Evolutionary conservation across 2,329 filamentous ascomycete species (phyloP).

Genomic region (Fonsecaea pedrosoi): DNA sequence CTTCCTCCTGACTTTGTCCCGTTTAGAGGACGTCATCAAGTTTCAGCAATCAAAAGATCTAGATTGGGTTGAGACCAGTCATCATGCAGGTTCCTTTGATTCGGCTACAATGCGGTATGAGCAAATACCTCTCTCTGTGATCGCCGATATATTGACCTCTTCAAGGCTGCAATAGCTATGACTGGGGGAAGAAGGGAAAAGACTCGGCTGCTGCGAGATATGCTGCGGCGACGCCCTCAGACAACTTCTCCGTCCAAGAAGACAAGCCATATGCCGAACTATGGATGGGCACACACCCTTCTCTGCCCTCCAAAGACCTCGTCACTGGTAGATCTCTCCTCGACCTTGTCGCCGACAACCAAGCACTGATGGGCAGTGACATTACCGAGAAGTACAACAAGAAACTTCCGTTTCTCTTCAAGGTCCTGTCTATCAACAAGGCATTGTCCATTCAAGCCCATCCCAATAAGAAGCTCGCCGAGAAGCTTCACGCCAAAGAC

Average conservation of each 20-base stretch:
- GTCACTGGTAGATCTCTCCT: slow-evolving; percentile 82
- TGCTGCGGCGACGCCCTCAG: slow-evolving; percentile 80
- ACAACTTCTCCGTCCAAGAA: slow-evolving; percentile 76
- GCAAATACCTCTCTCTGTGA: neutral
- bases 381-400: slow-evolving; percentile 76
- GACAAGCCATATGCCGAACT: slow-evolving; percentile 97
- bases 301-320: slow-evolving; percentile 90
- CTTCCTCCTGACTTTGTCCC: neutral
- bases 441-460: slow-evolving; percentile 97
- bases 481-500: slow-evolving; percentile 82
- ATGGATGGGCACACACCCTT: slow-evolving; percentile 99
- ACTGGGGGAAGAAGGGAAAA: slow-evolving; percentile 94
- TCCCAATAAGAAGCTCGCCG: slow-evolving; percentile 92
- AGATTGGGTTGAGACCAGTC: slow-evolving; percentile 10
- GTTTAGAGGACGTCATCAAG: neutral
- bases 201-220: slow-evolving; percentile 88
- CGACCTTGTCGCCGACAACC: slow-evolving; percentile 86
- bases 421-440: slow-evolving; percentile 94
- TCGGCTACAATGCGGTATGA: slow-evolving; percentile 69
- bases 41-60: neutral
- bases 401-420: slow-evolving; percentile 95
- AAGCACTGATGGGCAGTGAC: slow-evolving; percentile 76
- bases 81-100: slow-evolving; percentile 80
- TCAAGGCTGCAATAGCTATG: slow-evolving; percentile 92
- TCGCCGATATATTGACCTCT: slow-evolving; percentile 38